phyloP scores from a whole-genome alignment of 257 asterid species.

The Nemophila menziesii region DNA sequence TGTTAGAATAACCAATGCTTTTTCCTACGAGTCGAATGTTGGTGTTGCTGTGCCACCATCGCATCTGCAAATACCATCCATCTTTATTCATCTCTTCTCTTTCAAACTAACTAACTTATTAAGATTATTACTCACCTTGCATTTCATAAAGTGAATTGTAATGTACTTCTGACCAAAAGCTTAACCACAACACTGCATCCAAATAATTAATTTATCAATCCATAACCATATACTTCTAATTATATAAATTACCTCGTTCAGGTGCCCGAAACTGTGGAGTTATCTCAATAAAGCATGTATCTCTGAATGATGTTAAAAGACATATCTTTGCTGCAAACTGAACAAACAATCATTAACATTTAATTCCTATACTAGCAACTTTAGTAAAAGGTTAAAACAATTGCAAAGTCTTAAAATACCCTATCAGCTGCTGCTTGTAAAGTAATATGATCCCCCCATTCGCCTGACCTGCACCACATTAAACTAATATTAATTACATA shows the following conservation, averaged over 20 bases:
- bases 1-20: slow-evolving; percentile 47
- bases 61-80: slow-evolving; percentile 22
- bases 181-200: slow-evolving; percentile 53
- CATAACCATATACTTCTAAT: neutral
- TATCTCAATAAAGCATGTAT: slow-evolving; percentile 47
- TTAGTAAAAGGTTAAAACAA: neutral
- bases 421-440: slow-evolving; percentile 72
- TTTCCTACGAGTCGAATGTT: slow-evolving; percentile 30
- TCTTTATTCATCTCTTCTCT: neutral
- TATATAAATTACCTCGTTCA: slow-evolving; percentile 27
- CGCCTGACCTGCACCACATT: slow-evolving; percentile 51
- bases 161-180: slow-evolving; percentile 70
- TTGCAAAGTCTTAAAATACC: slow-evolving; percentile 12
- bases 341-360: no score
- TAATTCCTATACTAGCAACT: neutral
- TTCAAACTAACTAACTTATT: neutral
- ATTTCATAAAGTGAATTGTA: slow-evolving; percentile 55
- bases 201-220: neutral
- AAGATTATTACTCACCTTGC: slow-evolving; percentile 24
- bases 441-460: slow-evolving; percentile 69
- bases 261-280: slow-evolving; percentile 43
- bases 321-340: slow-evolving; percentile 66
- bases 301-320: slow-evolving; percentile 55
- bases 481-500: no score
- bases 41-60: slow-evolving; percentile 27